Conservation (phyloP, 371 early-diverging fungal species). For the Apophysomyces variabilis region DNA sequence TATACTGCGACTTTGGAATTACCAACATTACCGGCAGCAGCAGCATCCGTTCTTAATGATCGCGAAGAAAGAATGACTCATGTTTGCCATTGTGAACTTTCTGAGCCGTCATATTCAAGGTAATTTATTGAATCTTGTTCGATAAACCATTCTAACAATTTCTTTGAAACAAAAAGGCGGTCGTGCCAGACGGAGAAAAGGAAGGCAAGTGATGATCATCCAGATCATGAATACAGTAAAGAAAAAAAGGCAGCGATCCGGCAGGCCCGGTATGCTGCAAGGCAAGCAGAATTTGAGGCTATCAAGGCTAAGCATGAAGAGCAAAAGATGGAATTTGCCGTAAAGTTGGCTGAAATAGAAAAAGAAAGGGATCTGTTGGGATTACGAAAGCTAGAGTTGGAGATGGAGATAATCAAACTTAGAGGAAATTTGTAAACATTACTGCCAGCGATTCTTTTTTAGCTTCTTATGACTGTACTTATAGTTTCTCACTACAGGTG, state of each 20-base stretch:
- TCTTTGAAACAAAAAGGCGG: neutral
- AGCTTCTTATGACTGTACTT: no score
- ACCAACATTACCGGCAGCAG: neutral
- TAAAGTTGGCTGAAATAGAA: constrained; percentile 6
- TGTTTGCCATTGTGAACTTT: neutral
- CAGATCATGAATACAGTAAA: neutral
- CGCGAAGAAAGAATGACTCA: neutral
- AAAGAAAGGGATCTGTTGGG: constrained; percentile 10
- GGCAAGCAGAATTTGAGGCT: constrained; percentile 11
- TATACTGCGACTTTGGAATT: neutral
- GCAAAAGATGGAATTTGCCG: neutral
- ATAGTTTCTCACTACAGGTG: no score
- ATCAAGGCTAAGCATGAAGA: constrained; percentile 14
- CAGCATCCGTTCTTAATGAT: neutral
- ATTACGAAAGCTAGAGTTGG: constrained; percentile 4
- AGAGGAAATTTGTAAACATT: neutral
- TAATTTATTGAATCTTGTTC: neutral
- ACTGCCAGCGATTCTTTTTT: no score
- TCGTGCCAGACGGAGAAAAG: neutral
- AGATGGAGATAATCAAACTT: constrained; percentile 2
- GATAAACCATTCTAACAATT: no score
- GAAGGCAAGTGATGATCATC: neutral
- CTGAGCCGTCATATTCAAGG: neutral
- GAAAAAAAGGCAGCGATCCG: neutral
- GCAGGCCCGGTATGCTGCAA: constrained; percentile 7